Conservation (phyloP, 345 rosid species). For the Corchorus capsularis region DNA sequence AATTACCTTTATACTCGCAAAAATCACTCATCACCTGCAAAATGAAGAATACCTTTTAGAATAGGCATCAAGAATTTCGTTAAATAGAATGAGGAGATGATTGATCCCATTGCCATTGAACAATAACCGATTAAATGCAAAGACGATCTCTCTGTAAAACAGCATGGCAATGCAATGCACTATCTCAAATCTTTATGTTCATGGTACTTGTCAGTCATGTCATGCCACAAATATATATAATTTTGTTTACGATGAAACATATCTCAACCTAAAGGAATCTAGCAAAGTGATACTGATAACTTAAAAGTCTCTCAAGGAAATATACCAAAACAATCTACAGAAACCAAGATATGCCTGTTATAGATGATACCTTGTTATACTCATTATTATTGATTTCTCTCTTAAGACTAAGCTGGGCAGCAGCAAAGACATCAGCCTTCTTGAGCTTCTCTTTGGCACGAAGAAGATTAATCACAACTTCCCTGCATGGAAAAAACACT, state of each 20-base stretch:
- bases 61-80: no score
- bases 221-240: neutral
- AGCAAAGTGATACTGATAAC: neutral
- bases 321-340: neutral
- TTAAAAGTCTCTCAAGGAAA: neutral
- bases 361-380: slow-evolving; percentile 57
- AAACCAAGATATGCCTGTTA: neutral
- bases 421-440: slow-evolving; percentile 62
- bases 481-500: slow-evolving; percentile 41
- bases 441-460: slow-evolving; percentile 56
- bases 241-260: neutral
- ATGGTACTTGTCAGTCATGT: neutral
- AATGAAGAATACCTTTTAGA: neutral
- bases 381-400: slow-evolving; percentile 51
- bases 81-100: neutral
- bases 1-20: neutral
- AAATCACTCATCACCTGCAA: slow-evolving; percentile 18
- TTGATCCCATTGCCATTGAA: neutral
- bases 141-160: neutral
- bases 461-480: slow-evolving; percentile 62
- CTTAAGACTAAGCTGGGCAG: slow-evolving; percentile 44
- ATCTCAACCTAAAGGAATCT: neutral
- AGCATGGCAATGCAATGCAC: neutral
- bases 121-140: neutral
- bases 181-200: neutral